Evolutionary conservation across 2,329 filamentous ascomycete species (phyloP), one percentile per base, ranked within the genome.

Genomic region (Arthrobotrys sphaeroides): DNA sequence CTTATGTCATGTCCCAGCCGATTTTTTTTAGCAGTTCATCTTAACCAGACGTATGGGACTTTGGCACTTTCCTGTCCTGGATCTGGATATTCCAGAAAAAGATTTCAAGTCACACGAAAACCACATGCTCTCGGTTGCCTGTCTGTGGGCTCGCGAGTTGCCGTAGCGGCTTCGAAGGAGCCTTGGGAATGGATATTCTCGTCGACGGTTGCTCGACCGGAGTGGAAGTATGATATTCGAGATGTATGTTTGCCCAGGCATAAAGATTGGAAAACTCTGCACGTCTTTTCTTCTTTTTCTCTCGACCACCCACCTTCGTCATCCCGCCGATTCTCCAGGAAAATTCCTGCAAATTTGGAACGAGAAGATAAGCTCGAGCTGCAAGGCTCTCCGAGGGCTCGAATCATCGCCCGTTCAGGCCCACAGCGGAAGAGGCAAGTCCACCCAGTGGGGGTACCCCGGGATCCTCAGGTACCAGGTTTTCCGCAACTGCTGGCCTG

Each of bases 381-480:
- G 31, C 49, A 55, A 57, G 36, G 62, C 53, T 60, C 18, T 31
- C 42, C 36, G 51, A 36, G 42, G n/a, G 42, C 40, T 60, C 36
- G 66, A 20, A 53, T 13, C n/a, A n/a, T 55, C 26, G 33, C 66
- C 55, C 33, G 45, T 47, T 73, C 68, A 73, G 68, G 69, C 51
- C 69, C 61, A 66, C 69, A 47, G 60, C 53, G 42, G 69, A 73
- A 73, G 61, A 66, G 69, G 69, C 61, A 73, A 73, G 69, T 73
- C 49, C 60, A 73, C 16, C 60, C 69, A 60, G 42, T 73, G 51
- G 49, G 60, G 47, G 66, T 70, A 62, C 70, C 70, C 70, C 70
- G 68, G 70, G 62, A 74, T 74, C 26, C 43, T 73, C 70, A 74
- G 70, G 70, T 74, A 74, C 70, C 62, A 68, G 62, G 70, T 67